Percentiles rank a stretch among this genome's conserved stretches.
These are phyloP conservation scores for Malassezia sp. DNA, from an alignment of 1,284 basidiomycete species.

Conservation along the genomic window DNA sequence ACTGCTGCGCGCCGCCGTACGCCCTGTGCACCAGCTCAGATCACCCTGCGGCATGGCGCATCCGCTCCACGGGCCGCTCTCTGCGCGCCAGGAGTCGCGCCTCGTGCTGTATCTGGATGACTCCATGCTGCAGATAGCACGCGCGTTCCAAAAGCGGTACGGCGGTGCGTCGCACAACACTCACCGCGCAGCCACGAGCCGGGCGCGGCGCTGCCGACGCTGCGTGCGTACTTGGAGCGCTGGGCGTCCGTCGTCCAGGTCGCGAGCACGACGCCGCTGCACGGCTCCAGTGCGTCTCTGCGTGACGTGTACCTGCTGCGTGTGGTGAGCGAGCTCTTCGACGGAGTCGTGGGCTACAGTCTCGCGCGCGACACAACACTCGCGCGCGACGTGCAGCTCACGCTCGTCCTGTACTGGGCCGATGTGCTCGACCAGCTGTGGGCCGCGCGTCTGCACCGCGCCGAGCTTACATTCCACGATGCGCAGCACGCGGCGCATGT, in stretches of 20 bases:
- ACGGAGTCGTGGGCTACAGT: constrained; percentile 30
- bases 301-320: constrained; percentile 32
- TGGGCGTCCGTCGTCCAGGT: constrained; percentile 24
- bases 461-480: constrained; percentile 17
- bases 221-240: constrained; percentile 21
- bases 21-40: too few relatives aligned
- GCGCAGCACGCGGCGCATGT: not conserved
- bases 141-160: constrained; percentile 28
- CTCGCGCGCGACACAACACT: not conserved
- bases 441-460: constrained; percentile 26
- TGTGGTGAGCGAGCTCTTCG: constrained; percentile 28
- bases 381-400: constrained; percentile 19
- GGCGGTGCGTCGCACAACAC: not conserved
- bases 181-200: constrained; percentile 16
- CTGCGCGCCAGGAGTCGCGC: constrained; percentile 26
- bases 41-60: too few relatives aligned
- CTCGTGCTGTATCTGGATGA: constrained; percentile 29
- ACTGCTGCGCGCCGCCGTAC: too few relatives aligned
- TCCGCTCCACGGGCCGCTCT: constrained; percentile 10
- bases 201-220: constrained; percentile 16
- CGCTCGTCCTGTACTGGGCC: constrained; percentile 19
- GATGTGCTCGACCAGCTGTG: constrained; percentile 36
- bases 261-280: constrained; percentile 25
- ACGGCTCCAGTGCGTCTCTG: constrained; percentile 19
- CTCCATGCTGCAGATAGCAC: constrained; percentile 22